Evolutionary conservation across 371 early-diverging fungal species (phyloP), one percentile per base, ranked within the genome.

Genomic region (Mucor circinelloides): DNA sequence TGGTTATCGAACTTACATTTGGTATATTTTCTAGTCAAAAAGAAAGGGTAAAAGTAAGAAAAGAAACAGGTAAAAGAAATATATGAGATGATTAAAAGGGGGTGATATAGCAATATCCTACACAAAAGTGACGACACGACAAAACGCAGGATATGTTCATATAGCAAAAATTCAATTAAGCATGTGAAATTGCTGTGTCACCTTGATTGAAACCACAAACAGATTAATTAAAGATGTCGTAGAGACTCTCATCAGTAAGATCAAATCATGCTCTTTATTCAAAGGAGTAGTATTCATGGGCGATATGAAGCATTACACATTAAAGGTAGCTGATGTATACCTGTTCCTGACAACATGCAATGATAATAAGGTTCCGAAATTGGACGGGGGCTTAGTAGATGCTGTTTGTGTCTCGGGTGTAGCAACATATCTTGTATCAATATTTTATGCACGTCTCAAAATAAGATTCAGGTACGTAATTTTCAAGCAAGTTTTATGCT

Each of bases 171-270:
- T 50, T 50, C 50, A 50, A 50, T 50, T 50, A 50, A 50, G 25
- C 50, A 50, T 50, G 50, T 50, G 50, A 50, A 50, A 50, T 50
- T 50, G 21, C 25, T 50, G 50, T 50, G 50, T 50, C 9, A 50
- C 50, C 50, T 2, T 3, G 12, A 23, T 50, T 50, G 50, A 50
- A 50, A 44, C n/a, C 44, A 44, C 44, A 17, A 19, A 44, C 44
- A 44, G n/a, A 17, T 17, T 15, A 1, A 17, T 42, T 15, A 42
- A 42, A 42, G 6, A 9, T 10, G 10, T 13, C 13, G 13, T 8
- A 36, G 36, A 13, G 13, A 8, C 4, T 36, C 13, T 36, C 13
- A 3, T 36, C 13, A 3, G 36, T 13, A 36, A 0, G 36, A 36
- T 10, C 3, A 36, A 12, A 13, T 36, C 36, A 36, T 36, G 36